Percentiles rank a stretch among this genome's conserved stretches.
phyloP scores from a whole-genome alignment of 2,329 filamentous ascomycete species.

The Tricladium varicosporioides region DNA sequence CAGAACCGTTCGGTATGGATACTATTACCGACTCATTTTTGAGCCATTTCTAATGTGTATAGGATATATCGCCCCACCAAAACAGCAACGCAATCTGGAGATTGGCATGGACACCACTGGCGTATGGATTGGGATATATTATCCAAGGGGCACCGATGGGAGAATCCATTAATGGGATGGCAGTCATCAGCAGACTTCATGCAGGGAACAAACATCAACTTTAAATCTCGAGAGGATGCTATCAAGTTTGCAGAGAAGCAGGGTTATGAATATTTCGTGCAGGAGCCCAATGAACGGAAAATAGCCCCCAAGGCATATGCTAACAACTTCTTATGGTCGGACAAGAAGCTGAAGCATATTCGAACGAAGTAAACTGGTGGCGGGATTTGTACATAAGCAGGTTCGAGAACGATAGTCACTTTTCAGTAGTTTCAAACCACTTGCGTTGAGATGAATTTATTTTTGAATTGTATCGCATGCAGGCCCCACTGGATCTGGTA shows the following conservation, averaged over 20 bases:
- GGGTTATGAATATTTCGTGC: conserved; percentile 98
- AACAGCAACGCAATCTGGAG: conserved; percentile 93
- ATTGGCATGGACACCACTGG: conserved; percentile 83
- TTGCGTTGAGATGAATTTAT: too few species aligned
- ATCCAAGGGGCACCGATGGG: conserved; percentile 91
- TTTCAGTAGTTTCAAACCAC: too few species aligned
- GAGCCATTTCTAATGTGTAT: conserved; percentile 18
- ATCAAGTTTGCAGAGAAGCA: conserved; percentile 97
- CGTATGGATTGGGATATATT: conserved; percentile 98
- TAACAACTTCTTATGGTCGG: conserved; percentile 88
- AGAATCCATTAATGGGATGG: conserved; percentile 98
- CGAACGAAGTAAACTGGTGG: conserved; percentile 65
- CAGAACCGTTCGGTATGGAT: conserved; percentile 79
- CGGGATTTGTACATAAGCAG: conserved; percentile 27
- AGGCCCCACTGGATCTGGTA: too few species aligned
- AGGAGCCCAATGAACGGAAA: conserved; percentile 88
- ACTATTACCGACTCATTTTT: too few species aligned
- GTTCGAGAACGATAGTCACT: background rate
- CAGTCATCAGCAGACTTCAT: conserved; percentile 92
- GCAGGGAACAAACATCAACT: conserved; percentile 89
- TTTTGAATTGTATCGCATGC: too few species aligned
- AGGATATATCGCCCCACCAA: conserved; percentile 93
- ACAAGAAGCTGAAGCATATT: conserved; percentile 84
- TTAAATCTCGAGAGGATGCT: conserved; percentile 91
- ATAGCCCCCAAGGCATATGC: conserved; percentile 92